Evolutionary conservation across 2,329 filamentous ascomycete genomes (phyloP), one percentile per base, ranked within the genome.

Genomic region (Lecanicillium sp.): DNA sequence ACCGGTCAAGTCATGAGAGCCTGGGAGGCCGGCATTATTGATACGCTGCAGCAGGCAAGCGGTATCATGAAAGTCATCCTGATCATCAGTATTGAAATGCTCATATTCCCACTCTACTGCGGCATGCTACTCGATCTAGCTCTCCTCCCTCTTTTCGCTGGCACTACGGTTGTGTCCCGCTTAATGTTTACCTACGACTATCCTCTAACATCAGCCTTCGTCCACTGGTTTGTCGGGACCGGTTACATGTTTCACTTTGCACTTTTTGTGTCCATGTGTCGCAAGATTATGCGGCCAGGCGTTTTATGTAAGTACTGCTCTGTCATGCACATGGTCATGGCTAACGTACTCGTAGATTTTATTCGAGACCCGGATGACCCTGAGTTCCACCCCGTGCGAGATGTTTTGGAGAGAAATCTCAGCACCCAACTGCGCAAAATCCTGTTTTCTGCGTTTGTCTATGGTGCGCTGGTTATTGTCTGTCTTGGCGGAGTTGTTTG

Each of bases 241-340:
- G 94, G 89, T 46, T 98, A 98, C 62, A 98, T 98, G 94, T 98
- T 98, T 65, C 92, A 98, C 58, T 98, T 98, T 58, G 92, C 92
- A 5, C 74, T 98, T 3, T 98, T 98, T 57, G 92, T 98, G 14
- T 94, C 89, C 41, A 97, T 98, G 89, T 98, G 92, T 62, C 82
- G 92, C 46, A 96, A 95, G 66, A 95, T 97, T 43, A 86, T 98
- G 82, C 82, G 92, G 46, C 87, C 80, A 49, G 92, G 92, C 37
- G 92, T 98, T 29, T 70, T 98, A 43, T 97, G 82, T 87, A 69
- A 74, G 81, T 72, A 32, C 30, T 39, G 14, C 46, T 11, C 11
- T n/a, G n/a, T n/a, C n/a, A n/a, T n/a, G n/a, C n/a, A n/a, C 11
- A 25, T 7, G 6, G 6, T 25, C 22, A 6, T 25, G 7, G 11